Evolutionary conservation across 495 filamentous ascomycete genomes (phyloP).

Genomic region (Terfezia boudieri): DNA sequence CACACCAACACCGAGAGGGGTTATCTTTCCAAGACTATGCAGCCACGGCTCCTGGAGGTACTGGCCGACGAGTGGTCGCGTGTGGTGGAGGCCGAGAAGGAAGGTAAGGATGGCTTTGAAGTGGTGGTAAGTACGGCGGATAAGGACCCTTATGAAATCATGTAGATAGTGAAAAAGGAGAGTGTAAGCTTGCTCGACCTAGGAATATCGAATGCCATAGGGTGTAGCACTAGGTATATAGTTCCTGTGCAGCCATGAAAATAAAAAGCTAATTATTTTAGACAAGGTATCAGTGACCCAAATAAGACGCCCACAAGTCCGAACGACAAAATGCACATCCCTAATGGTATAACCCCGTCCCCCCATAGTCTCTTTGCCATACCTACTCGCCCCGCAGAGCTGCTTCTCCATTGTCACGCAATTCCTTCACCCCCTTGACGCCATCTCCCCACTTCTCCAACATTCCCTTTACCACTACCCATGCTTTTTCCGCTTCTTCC

Average conservation of each 20-base stretch:
- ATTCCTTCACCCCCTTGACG: slow-evolving; percentile 38
- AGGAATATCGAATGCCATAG: too few species aligned
- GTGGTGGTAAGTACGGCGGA: slow-evolving; percentile 60
- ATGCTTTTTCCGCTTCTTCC: slow-evolving; percentile 36
- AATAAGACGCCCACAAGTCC: too few species aligned
- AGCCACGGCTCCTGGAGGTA: slow-evolving; percentile 33
- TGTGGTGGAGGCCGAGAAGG: slow-evolving; percentile 22
- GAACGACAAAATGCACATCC: too few species aligned
- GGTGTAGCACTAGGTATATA: too few species aligned
- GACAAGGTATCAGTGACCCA: too few species aligned
- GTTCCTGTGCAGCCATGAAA: too few species aligned
- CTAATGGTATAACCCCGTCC: too few species aligned
- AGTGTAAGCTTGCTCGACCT: too few species aligned
- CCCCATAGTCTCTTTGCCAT: too few species aligned
- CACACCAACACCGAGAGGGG: slow-evolving; percentile 81
- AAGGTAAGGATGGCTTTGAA: slow-evolving; percentile 24
- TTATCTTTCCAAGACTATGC: slow-evolving; percentile 51
- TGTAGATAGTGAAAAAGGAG: slow-evolving; percentile 14
- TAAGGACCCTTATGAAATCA: slow-evolving; percentile 53
- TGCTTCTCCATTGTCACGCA: slow-evolving; percentile 36
- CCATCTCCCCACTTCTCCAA: slow-evolving; percentile 30
- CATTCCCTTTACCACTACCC: slow-evolving; percentile 28
- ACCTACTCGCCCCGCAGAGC: slow-evolving; percentile 23
- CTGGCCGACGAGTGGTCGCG: slow-evolving; percentile 33
- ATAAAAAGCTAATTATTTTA: too few species aligned